Conservation (phyloP, 352 stramenopile species). For the Elongisporangium senticosum region DNA sequence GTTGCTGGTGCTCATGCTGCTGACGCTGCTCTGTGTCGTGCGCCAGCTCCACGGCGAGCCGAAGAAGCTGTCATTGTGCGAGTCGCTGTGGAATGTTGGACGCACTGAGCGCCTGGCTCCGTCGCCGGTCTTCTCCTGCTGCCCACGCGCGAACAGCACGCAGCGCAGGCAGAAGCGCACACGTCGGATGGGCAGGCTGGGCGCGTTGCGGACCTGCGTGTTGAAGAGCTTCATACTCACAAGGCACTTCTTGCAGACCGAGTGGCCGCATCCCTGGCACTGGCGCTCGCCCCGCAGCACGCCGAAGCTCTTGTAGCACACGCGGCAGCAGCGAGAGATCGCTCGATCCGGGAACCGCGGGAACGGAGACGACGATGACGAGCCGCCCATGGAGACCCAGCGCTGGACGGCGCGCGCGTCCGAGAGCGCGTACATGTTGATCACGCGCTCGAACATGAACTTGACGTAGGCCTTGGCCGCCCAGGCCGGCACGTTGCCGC, state of each 20-base stretch:
- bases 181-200: constrained; percentile 1
- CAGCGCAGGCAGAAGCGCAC: constrained; percentile 16
- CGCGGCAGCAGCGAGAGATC: constrained; percentile 2
- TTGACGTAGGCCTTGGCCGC: constrained; percentile 19
- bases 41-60: background rate
- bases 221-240: constrained; percentile 12
- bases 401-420: constrained; percentile 19
- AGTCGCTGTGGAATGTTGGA: background rate
- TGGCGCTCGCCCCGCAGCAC: constrained; percentile 13
- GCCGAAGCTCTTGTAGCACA: constrained; percentile 14
- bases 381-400: background rate
- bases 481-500: constrained; percentile 5
- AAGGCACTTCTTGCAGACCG: constrained; percentile 16
- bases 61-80: background rate
- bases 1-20: background rate
- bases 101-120: background rate
- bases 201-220: constrained; percentile 1
- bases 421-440: constrained; percentile 19
- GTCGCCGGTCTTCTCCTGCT: background rate
- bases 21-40: background rate
- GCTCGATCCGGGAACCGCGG: background rate
- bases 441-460: constrained; percentile 21
- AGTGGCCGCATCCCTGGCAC: constrained; percentile 10
- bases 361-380: background rate
- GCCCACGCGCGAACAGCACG: constrained; percentile 9